Evolutionary conservation across 177 flowering plant genomes (phyloP).

Genomic region (Vitis hybrid): DNA sequence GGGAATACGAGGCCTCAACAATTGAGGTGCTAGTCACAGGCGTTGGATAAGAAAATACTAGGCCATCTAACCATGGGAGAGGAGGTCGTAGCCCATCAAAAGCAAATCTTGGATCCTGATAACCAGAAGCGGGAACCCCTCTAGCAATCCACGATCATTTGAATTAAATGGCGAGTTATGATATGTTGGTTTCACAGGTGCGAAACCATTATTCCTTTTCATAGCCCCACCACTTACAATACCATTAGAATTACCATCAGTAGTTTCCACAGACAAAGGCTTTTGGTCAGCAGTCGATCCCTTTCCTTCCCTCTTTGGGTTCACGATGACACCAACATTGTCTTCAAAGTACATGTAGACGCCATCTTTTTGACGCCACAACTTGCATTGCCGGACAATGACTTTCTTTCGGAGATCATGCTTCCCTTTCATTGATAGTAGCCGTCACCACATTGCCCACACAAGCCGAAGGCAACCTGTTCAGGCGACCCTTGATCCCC

Average conservation of each 20-base stretch:
- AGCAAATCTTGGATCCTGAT: slow-evolving; percentile 43
- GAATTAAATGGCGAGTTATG: slow-evolving; percentile 26
- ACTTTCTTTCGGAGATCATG: no score
- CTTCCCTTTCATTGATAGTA: no score
- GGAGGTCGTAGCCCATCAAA: slow-evolving; percentile 37
- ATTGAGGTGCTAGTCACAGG: slow-evolving; percentile 7
- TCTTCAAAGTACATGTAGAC: no score
- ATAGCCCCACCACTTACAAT: slow-evolving; percentile 28
- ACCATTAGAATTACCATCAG: slow-evolving; percentile 29
- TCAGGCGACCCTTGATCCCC: no score
- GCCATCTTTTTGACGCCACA: no score
- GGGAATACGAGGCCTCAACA: no score
- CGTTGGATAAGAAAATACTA: slow-evolving; percentile 32
- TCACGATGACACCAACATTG: no score
- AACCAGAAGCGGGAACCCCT: slow-evolving; percentile 39
- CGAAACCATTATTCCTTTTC: slow-evolving; percentile 42
- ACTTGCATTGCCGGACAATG: no score
- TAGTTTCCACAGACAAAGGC: slow-evolving; percentile 37
- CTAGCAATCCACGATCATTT: slow-evolving; percentile 29
- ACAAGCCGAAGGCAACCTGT: no score
- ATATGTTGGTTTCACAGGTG: slow-evolving; percentile 24
- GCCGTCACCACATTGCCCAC: no score
- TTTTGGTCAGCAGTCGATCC: slow-evolving; percentile 30
- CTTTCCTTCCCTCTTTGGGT: no score
- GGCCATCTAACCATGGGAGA: slow-evolving; percentile 43